A percentile compares a stretch with the other conserved stretches of the same genome.
Evolutionary conservation across 768 basidiomycete species (phyloP).

Genomic region (Saitozyma sp.): DNA sequence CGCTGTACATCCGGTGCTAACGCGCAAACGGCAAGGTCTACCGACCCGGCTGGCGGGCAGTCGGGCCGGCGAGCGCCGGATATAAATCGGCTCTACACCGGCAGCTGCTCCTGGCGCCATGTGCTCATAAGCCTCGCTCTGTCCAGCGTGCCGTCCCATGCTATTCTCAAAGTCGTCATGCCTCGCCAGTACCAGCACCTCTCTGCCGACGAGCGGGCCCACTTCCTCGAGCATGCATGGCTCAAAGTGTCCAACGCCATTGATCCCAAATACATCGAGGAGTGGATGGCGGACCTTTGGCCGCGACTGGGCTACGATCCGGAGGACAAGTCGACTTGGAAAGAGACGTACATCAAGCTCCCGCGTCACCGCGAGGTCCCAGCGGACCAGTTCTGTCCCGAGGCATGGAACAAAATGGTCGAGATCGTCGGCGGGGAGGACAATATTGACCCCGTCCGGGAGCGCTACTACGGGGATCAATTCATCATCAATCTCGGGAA

Average conservation of each 20-base stretch:
- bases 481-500: conserved; percentile 35
- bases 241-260: conserved; percentile 26
- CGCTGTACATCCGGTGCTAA: no score
- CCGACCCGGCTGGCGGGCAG: no score
- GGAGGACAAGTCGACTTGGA: conserved; percentile 31
- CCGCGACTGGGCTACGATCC: conserved; percentile 23
- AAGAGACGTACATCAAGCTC: conserved; percentile 14
- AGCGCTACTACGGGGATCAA: conserved; percentile 32
- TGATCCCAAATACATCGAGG: conserved; percentile 19
- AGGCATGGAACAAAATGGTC: conserved; percentile 29
- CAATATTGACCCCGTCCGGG: conserved; percentile 25
- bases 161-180: no score
- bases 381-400: conserved; percentile 24
- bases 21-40: no score
- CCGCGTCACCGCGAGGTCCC: conserved; percentile 31
- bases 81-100: no score
- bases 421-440: conserved; percentile 38
- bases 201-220: no score
- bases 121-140: no score
- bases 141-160: no score
- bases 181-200: no score
- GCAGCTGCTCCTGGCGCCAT: no score
- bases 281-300: conserved; percentile 30
- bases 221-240: conserved; percentile 14
- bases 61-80: no score